phyloP scores from a whole-genome alignment of 345 rosid species.

The Hibiscus mutabilis region DNA sequence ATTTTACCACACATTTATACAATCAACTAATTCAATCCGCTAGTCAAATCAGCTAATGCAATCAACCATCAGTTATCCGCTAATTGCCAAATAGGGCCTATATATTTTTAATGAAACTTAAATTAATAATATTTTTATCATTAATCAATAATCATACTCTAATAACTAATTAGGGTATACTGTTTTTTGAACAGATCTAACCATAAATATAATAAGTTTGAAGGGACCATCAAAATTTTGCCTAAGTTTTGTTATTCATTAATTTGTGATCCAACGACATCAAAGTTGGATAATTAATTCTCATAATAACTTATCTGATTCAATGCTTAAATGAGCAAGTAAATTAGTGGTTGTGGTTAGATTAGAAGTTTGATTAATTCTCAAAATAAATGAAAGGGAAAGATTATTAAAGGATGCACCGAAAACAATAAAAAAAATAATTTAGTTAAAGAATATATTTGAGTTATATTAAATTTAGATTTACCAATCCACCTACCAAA shows the following conservation, averaged over 20 bases:
- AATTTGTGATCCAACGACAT: slow-evolving; percentile 1
- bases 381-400: neutral
- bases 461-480: neutral
- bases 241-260: neutral
- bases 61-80: too few relatives aligned
- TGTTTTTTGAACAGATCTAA: neutral
- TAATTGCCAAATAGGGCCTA: too few relatives aligned
- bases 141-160: neutral
- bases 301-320: neutral
- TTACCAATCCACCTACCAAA: neutral
- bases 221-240: neutral
- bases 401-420: neutral
- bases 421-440: neutral
- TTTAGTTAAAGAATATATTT: neutral
- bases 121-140: neutral
- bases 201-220: neutral
- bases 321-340: neutral
- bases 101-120: neutral
- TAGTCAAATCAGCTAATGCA: too few relatives aligned
- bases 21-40: too few relatives aligned
- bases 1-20: too few relatives aligned
- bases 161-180: neutral
- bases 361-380: neutral
- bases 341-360: neutral
- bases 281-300: neutral